Conservation (phyloP, 1,284 basidiomycete species). For the Rhodofomes roseus region DNA sequence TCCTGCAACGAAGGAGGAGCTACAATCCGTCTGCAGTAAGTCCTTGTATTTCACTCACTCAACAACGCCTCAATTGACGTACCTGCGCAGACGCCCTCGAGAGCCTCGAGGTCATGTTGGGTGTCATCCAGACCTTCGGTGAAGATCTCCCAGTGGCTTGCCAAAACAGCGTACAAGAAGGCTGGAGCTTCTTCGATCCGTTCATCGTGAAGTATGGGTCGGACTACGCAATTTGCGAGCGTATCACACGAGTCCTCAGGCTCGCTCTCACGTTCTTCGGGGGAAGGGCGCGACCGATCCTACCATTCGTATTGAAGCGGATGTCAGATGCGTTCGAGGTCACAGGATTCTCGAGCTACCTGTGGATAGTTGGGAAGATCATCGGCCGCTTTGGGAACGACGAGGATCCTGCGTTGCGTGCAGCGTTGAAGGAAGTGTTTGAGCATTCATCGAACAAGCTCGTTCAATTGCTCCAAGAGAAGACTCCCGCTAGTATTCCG, state of each 20-base stretch:
- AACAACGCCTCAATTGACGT: slow-evolving; percentile 12
- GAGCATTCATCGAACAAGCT: slow-evolving; percentile 74
- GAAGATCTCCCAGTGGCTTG: slow-evolving; percentile 81
- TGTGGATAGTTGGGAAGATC: slow-evolving; percentile 93
- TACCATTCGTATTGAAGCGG: slow-evolving; percentile 69
- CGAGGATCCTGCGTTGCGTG: slow-evolving; percentile 47
- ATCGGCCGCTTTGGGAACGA: slow-evolving; percentile 71
- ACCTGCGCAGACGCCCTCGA: slow-evolving; percentile 71
- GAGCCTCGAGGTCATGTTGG: slow-evolving; percentile 85
- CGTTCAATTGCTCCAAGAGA: slow-evolving; percentile 62
- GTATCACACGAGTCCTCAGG: slow-evolving; percentile 84
- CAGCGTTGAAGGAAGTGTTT: slow-evolving; percentile 62
- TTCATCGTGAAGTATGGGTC: slow-evolving; percentile 82
- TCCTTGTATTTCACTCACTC: slow-evolving; percentile 3
- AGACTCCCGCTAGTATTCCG: slow-evolving; percentile 69
- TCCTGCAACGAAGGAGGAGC: slow-evolving; percentile 56
- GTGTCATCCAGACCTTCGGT: slow-evolving; percentile 76
- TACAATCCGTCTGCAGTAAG: slow-evolving; percentile 35
- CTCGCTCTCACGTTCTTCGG: slow-evolving; percentile 84
- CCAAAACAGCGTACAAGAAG: slow-evolving; percentile 72
- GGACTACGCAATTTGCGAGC: slow-evolving; percentile 80
- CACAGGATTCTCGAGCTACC: slow-evolving; percentile 83
- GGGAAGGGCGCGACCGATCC: slow-evolving; percentile 58
- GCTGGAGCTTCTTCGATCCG: slow-evolving; percentile 81
- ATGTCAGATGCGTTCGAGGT: slow-evolving; percentile 79